phyloP scores from a whole-genome alignment of 768 basidiomycete species.

The Chlorophyllum brunneum region DNA sequence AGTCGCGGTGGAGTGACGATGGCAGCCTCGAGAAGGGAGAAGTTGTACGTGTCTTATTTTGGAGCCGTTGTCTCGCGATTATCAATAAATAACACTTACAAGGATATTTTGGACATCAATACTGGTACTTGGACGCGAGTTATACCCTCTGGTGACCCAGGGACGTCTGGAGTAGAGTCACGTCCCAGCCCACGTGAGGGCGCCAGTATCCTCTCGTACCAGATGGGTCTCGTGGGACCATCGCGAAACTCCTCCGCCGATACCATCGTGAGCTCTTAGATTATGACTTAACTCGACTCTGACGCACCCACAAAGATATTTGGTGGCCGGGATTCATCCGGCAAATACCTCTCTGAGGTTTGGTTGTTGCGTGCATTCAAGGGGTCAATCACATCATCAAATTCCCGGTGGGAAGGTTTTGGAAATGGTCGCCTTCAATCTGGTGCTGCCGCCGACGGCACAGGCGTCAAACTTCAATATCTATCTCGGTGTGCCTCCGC shows the following conservation, averaged over 20 bases:
- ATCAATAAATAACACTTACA: slow-evolving; percentile 9
- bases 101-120: slow-evolving; percentile 61
- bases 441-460: slow-evolving; percentile 62
- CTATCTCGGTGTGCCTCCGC: slow-evolving; percentile 55
- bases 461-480: slow-evolving; percentile 61
- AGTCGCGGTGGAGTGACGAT: slow-evolving; percentile 63
- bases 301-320: slow-evolving; percentile 44
- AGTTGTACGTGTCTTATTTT: slow-evolving; percentile 46
- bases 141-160: slow-evolving; percentile 75
- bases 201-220: slow-evolving; percentile 57
- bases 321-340: slow-evolving; percentile 66
- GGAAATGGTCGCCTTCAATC: slow-evolving; percentile 59
- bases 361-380: slow-evolving; percentile 78
- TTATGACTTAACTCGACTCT: not conserved
- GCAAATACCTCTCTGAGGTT: slow-evolving; percentile 67
- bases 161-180: slow-evolving; percentile 36
- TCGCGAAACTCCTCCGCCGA: slow-evolving; percentile 51
- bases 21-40: slow-evolving; percentile 62
- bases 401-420: slow-evolving; percentile 58
- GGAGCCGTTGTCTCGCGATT: not conserved
- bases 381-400: slow-evolving; percentile 52
- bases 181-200: slow-evolving; percentile 73
- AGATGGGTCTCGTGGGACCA: slow-evolving; percentile 51
- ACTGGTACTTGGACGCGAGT: slow-evolving; percentile 69
- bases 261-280: slow-evolving; percentile 44